Evolutionary conservation across 768 basidiomycete species (phyloP).

Genomic region (Mycena vulgaris): DNA sequence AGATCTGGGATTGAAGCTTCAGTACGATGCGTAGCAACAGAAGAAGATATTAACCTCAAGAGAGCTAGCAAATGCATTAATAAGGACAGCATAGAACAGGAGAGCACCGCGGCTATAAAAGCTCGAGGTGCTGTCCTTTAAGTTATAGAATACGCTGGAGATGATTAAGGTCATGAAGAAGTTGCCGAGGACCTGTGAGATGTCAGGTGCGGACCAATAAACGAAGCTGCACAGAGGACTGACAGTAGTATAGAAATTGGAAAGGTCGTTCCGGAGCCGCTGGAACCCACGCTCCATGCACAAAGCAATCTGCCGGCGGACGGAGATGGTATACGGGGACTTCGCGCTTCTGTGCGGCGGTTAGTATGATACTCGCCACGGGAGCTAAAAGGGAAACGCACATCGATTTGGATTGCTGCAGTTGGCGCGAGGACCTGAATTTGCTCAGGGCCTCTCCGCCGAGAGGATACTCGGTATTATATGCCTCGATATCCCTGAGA

Average conservation of each 20-base stretch:
- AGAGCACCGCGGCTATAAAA: conserved; percentile 61
- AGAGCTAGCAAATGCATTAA: conserved; percentile 56
- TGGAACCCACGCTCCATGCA: conserved; percentile 63
- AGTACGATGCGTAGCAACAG: background rate
- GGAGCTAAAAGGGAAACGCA: conserved; percentile 24
- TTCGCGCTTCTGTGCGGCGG: conserved; percentile 35
- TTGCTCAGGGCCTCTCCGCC: conserved; percentile 42
- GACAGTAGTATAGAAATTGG: conserved; percentile 39
- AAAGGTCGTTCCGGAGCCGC: conserved; percentile 59
- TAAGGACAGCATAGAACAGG: conserved; percentile 57
- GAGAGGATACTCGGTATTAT: conserved; percentile 49
- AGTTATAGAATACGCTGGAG: conserved; percentile 58
- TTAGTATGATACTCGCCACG: background rate
- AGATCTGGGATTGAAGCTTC: conserved; percentile 39
- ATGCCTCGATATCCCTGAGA: conserved; percentile 48
- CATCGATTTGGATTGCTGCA: conserved; percentile 57
- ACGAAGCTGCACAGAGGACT: background rate
- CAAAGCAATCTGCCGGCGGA: conserved; percentile 59
- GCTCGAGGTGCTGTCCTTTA: conserved; percentile 54
- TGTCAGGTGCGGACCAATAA: background rate
- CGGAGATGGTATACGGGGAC: conserved; percentile 61
- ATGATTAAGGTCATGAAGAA: conserved; percentile 39
- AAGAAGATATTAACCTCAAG: conserved; percentile 40
- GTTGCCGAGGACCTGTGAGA: conserved; percentile 40
- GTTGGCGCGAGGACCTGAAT: conserved; percentile 50